phyloP scores from a whole-genome alignment of 1,284 basidiomycete genomes.

The Melampsora larici-populina region DNA sequence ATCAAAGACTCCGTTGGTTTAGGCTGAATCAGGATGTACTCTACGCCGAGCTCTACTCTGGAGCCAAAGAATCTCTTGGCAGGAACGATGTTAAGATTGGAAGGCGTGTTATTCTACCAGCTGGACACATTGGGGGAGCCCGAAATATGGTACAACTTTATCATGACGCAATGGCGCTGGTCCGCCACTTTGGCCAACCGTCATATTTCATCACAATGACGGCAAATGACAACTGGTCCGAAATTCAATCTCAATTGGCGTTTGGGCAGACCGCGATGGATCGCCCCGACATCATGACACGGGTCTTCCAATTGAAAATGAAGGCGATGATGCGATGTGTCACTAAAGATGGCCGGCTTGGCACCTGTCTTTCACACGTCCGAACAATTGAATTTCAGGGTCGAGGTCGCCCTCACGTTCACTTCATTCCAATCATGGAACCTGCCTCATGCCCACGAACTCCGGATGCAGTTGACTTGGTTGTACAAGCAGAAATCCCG shows the following conservation, averaged over 20 bases:
- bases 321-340: background rate
- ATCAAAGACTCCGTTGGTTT: background rate
- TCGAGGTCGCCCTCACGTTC: background rate
- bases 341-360: background rate
- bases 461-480: background rate
- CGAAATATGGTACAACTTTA: conserved; percentile 3
- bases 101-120: conserved; percentile 1
- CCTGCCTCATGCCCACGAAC: background rate
- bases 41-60: conserved; percentile 5
- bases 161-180: background rate
- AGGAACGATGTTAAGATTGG: conserved; percentile 19
- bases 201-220: conserved; percentile 30
- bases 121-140: background rate
- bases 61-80: too few relatives aligned
- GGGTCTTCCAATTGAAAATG: too few relatives aligned
- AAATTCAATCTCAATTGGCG: conserved; percentile 48
- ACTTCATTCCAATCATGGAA: background rate
- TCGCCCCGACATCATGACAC: too few relatives aligned
- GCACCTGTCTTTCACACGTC: background rate
- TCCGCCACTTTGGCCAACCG: background rate
- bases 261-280: background rate
- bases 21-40: background rate
- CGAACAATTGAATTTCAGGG: conserved; percentile 28
- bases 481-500: conserved; percentile 6
- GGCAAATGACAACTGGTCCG: conserved; percentile 53